Evolutionary conservation across 148 eudicot genomes (phyloP).

Genomic region (Diospyros kaki): DNA sequence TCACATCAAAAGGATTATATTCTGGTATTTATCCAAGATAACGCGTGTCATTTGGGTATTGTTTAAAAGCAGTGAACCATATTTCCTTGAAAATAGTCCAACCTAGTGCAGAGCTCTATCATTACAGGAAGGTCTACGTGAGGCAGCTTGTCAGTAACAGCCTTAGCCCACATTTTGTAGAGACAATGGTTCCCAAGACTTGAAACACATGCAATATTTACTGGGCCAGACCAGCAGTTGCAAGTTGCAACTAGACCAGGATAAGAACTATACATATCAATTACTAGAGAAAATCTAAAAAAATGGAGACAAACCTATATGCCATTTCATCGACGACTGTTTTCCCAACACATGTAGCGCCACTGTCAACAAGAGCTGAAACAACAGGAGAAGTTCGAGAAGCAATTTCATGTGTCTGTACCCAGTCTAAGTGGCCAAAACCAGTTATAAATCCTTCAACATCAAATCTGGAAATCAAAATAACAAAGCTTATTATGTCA

Average conservation of each 20-base stretch:
- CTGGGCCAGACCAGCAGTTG: not conserved
- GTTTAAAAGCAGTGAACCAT: not conserved
- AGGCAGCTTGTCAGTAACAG: too few relatives aligned
- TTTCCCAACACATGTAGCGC: constrained; percentile 92
- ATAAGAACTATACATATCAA: not conserved
- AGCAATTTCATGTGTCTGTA: constrained; percentile 78
- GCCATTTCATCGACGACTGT: constrained; percentile 92
- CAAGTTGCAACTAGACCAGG: not conserved
- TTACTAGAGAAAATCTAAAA: not conserved
- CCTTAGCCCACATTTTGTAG: too few relatives aligned
- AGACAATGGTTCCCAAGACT: too few relatives aligned
- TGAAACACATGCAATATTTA: not conserved
- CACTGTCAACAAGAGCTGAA: constrained; percentile 82
- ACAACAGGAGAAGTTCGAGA: constrained; percentile 64
- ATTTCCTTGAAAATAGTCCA: not conserved
- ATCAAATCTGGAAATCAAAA: constrained; percentile 59
- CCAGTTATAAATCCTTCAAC: constrained; percentile 83
- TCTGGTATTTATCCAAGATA: not conserved
- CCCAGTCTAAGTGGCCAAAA: constrained; percentile 89
- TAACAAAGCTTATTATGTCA: not conserved
- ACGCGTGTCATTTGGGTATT: not conserved
- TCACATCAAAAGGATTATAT: not conserved
- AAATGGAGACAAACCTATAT: constrained; percentile 48
- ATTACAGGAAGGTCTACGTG: too few relatives aligned
- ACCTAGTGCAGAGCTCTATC: too few relatives aligned